These are phyloP conservation scores for Phaeosphaeriaceae sp. DNA, from an alignment of 2,329 filamentous ascomycete species.

Conservation along the genomic window DNA sequence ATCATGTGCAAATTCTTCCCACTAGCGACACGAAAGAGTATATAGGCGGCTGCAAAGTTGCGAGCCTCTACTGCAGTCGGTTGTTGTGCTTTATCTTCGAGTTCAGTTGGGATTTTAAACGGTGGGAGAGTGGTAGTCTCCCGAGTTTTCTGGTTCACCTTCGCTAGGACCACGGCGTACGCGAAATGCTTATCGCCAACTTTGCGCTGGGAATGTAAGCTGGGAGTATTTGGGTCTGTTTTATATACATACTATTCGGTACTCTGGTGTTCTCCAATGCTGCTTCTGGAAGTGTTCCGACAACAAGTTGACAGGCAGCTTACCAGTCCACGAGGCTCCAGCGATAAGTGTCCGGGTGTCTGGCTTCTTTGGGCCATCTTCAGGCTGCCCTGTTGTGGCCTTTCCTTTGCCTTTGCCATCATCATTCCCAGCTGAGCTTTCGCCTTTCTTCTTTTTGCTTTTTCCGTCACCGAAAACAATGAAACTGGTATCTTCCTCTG, in stretches of 20 bases:
- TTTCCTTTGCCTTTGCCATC: conserved; percentile 46
- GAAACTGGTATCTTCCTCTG: conserved; percentile 56
- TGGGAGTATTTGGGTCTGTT: neutral
- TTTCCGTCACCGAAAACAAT: conserved; percentile 58
- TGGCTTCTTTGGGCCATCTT: conserved; percentile 62
- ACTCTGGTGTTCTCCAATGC: conserved; percentile 93
- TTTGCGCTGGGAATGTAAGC: conserved; percentile 59
- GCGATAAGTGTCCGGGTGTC: conserved; percentile 81
- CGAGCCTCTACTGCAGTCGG: conserved; percentile 86
- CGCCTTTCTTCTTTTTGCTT: conserved; percentile 50
- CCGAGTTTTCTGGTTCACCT: conserved; percentile 79
- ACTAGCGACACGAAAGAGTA: conserved; percentile 87
- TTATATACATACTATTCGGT: conserved; percentile 68
- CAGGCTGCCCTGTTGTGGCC: conserved; percentile 28
- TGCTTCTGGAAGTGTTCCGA: conserved; percentile 95
- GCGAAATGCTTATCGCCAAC: conserved; percentile 79
- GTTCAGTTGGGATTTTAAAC: conserved; percentile 77
- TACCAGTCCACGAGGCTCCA: conserved; percentile 95
- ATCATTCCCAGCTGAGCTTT: conserved; percentile 18
- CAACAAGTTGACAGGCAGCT: conserved; percentile 90
- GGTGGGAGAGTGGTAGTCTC: conserved; percentile 77
- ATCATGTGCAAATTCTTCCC: conserved; percentile 97
- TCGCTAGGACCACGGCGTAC: conserved; percentile 74
- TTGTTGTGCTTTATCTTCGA: conserved; percentile 77
- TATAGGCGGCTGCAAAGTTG: conserved; percentile 92